These are phyloP conservation scores for Eutypella sp. DNA, from an alignment of 2,329 filamentous ascomycete genomes.

Conservation along the genomic window DNA sequence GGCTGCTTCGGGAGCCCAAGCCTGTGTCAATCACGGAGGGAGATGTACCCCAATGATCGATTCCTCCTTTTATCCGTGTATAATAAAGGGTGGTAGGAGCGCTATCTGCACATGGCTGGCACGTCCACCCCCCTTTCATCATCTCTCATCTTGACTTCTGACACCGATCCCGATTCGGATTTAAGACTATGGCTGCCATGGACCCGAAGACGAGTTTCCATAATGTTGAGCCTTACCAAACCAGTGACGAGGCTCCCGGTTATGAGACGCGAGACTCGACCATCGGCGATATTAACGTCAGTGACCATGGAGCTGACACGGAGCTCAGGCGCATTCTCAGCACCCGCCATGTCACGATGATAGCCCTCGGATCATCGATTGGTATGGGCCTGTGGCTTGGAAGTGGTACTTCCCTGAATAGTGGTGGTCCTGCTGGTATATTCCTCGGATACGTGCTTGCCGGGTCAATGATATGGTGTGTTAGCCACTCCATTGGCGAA, in stretches of 20 bases:
- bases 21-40: no score
- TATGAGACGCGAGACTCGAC: constrained; percentile 20
- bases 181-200: no score
- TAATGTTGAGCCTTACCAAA: constrained; percentile 27
- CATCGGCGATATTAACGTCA: constrained; percentile 6
- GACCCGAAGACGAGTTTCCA: no score
- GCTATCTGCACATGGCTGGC: no score
- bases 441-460: constrained; percentile 41
- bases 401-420: constrained; percentile 33
- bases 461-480: constrained; percentile 42
- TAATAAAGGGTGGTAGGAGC: no score
- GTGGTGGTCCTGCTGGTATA: constrained; percentile 38
- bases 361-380: constrained; percentile 41
- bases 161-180: no score
- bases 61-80: no score
- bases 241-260: constrained; percentile 17
- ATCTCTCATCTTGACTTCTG: no score
- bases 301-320: constrained; percentile 18
- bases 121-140: no score
- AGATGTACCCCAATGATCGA: no score
- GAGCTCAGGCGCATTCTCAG: constrained; percentile 34
- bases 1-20: no score
- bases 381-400: constrained; percentile 45
- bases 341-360: constrained; percentile 49
- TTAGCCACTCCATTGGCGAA: constrained; percentile 41